A percentile compares a stretch with the other conserved stretches of the same genome.
phyloP scores from a whole-genome alignment of 495 filamentous ascomycete genomes.

The Tuber melanosporum region DNA sequence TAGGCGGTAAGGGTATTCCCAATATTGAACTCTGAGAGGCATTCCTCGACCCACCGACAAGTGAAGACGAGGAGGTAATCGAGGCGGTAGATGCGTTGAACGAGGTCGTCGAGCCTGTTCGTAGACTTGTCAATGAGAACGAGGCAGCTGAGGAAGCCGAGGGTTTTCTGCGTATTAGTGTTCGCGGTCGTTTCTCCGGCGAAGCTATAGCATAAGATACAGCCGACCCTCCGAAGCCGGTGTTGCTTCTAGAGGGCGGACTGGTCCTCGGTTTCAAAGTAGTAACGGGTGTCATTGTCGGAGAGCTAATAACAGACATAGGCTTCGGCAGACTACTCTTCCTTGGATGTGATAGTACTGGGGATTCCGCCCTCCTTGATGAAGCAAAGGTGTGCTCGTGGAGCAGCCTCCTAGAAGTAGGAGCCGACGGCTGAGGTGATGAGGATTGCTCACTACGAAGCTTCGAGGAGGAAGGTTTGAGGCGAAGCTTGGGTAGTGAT shows the following conservation, averaged over 20 bases:
- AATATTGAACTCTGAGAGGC: constrained; percentile 36
- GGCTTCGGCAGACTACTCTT: constrained; percentile 31
- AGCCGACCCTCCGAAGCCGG: constrained; percentile 7
- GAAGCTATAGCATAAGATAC: constrained; percentile 24
- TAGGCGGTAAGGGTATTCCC: constrained; percentile 36
- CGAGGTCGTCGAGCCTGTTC: constrained; percentile 33
- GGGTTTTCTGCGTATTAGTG: constrained; percentile 31
- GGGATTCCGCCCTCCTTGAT: constrained; percentile 19
- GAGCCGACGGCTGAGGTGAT: constrained; percentile 8
- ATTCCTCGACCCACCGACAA: constrained; percentile 32
- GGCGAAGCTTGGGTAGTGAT: constrained; percentile 33
- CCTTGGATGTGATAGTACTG: constrained; percentile 16
- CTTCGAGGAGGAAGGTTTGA: constrained; percentile 29
- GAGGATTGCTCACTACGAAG: constrained; percentile 23
- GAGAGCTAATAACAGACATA: constrained; percentile 27
- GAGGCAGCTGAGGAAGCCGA: constrained; percentile 30
- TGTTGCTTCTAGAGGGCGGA: constrained; percentile 13
- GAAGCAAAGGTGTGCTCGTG: constrained; percentile 26
- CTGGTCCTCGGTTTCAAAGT: constrained; percentile 33
- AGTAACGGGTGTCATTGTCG: constrained; percentile 32
- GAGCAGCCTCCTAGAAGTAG: neutral
- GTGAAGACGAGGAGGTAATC: constrained; percentile 32
- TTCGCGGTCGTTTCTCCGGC: constrained; percentile 31
- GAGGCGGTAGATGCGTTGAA: constrained; percentile 36
- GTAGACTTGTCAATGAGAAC: constrained; percentile 32